These are phyloP conservation scores for Lentinula novae-zelandiae DNA, from an alignment of 1,284 basidiomycete species.

Conservation along the genomic window DNA sequence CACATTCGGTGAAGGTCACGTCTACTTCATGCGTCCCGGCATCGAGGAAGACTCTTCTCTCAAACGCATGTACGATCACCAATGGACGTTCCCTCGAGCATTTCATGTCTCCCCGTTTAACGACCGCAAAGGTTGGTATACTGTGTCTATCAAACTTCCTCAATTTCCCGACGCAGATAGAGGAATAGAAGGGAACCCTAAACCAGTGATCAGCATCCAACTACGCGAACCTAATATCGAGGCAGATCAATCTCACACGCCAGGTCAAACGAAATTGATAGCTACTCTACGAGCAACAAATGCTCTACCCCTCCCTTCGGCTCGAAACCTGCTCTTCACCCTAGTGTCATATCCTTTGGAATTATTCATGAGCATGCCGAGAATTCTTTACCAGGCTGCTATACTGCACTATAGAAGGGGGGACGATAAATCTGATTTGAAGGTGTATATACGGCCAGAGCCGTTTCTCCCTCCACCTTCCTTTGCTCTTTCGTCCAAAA, in stretches of 20 bases:
- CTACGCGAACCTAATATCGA: background rate
- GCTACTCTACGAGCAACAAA: slow-evolving; percentile 37
- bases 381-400: slow-evolving; percentile 68
- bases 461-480: slow-evolving; percentile 35
- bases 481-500: background rate
- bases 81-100: slow-evolving; percentile 69
- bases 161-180: slow-evolving; percentile 25
- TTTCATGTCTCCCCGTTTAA: slow-evolving; percentile 86
- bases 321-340: slow-evolving; percentile 34
- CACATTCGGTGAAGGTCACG: slow-evolving; percentile 73
- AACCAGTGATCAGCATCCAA: slow-evolving; percentile 12
- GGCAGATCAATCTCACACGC: background rate
- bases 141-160: slow-evolving; percentile 44
- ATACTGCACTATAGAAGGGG: slow-evolving; percentile 61
- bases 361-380: slow-evolving; percentile 54
- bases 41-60: slow-evolving; percentile 35
- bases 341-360: slow-evolving; percentile 50
- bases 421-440: slow-evolving; percentile 30
- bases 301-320: slow-evolving; percentile 36
- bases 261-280: slow-evolving; percentile 40
- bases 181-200: slow-evolving; percentile 20
- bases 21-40: slow-evolving; percentile 47
- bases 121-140: slow-evolving; percentile 68
- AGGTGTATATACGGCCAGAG: slow-evolving; percentile 66
- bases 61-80: slow-evolving; percentile 49